Base-by-base conservation (phyloP, 163 green algal species). In the Chloromonas sp. region DNA sequence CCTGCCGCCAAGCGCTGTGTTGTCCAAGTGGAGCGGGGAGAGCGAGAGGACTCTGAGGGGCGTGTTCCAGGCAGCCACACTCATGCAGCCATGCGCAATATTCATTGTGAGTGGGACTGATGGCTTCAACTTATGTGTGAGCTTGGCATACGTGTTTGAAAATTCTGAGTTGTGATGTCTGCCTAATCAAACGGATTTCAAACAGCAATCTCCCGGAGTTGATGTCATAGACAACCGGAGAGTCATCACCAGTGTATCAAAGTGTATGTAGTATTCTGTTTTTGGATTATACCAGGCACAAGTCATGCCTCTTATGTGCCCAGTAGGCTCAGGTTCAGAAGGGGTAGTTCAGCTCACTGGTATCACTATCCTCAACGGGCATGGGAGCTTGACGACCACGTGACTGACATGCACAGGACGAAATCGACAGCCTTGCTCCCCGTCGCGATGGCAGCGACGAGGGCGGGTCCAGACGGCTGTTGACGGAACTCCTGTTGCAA, bases 401-500 rank as follows among this genome's bases (percentile, higher is more conserved):
- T 36, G 11, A 60, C 76, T 60, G 60, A 60, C 83, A 36, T 77
- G 70, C 36, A 57, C 86, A 93, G 90, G 90, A 93, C 81, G 90
- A 93, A 84, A 80, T 93, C 1, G 90, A 93, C 79, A 88, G 84
- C 61, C 70, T 93, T 11, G 90, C 85, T 14, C 61, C 60, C 0
- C 79, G 82, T 58, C 5, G 36, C 13, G 59, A 3, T 61, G 3
- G 60, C 57, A 84, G 85, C 11, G 87, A 89, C 60, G 90, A 92
- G 74, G 60, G 85, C 2, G 60, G 83, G 0, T 81, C 79, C 0
- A 78, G 89, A 36, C 85, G 88, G 36, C 77, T 93, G 81, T 83
- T 93, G 15, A 93, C 89, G 1, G 90, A 93, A 86, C 85, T 93
- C 79, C 87, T 92, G 70, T 81, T 92, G 0, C 86, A 93, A 71